Evolutionary conservation across 2,329 filamentous ascomycete genomes (phyloP).

Genomic region (Botrytis squamosa): DNA sequence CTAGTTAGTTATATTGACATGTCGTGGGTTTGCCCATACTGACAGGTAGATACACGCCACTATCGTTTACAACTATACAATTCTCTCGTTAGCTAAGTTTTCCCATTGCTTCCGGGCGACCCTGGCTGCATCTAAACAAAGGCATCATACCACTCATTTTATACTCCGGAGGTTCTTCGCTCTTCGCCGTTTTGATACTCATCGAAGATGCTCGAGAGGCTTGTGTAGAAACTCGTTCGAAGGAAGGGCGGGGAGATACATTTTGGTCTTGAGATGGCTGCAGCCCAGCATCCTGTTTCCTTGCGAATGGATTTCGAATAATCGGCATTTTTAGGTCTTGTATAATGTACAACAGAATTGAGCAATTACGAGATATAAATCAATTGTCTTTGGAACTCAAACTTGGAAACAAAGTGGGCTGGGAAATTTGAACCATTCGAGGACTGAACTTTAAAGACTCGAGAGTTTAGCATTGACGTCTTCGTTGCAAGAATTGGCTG

Average conservation of each 20-base stretch:
- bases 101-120: background rate
- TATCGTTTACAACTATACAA: constrained; percentile 86
- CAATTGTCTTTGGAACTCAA: constrained; percentile 11
- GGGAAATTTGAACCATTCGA: background rate
- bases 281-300: constrained; percentile 48
- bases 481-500: constrained; percentile 8
- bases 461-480: constrained; percentile 5
- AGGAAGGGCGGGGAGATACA: constrained; percentile 49
- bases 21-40: constrained; percentile 36
- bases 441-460: constrained; percentile 1
- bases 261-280: constrained; percentile 46
- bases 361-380: constrained; percentile 16
- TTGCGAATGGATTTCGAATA: constrained; percentile 65
- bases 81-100: constrained; percentile 22
- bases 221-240: constrained; percentile 62
- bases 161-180: constrained; percentile 68
- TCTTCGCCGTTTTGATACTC: constrained; percentile 59
- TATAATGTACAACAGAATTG: background rate
- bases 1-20: constrained; percentile 34
- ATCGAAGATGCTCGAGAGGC: constrained; percentile 62
- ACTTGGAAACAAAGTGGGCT: background rate
- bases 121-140: background rate
- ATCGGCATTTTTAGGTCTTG: constrained; percentile 7
- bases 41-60: constrained; percentile 91
- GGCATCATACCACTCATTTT: constrained; percentile 71